Evolutionary conservation across 129 eudicot species (phyloP).

Genomic region (Helianthus annuus): HanXRQr2.0-SUNRISE NC_035447.2:68340101-68340600

Average conservation of each 20-base stretch:
- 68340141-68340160: too few relatives aligned
- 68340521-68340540: slow-evolving; percentile 14
- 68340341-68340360: slow-evolving; percentile 23
- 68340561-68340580: slow-evolving; percentile 27
- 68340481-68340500: background rate
- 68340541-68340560: slow-evolving; percentile 36
- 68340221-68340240: too few relatives aligned
- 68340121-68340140: too few relatives aligned
- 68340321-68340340: background rate
- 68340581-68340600: slow-evolving; percentile 25
- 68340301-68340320: slow-evolving; percentile 21
- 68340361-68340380: slow-evolving; percentile 41
- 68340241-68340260: too few relatives aligned
- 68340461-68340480: slow-evolving; percentile 1
- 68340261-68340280: slow-evolving; percentile 4
- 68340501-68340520: slow-evolving; percentile 15
- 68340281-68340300: slow-evolving; percentile 47
- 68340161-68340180: too few relatives aligned
- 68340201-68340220: too few relatives aligned
- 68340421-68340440: slow-evolving; percentile 10
- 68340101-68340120: too few relatives aligned
- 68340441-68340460: background rate
- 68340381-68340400: slow-evolving; percentile 23
- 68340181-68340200: too few relatives aligned
- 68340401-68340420: slow-evolving; percentile 6